Conservation (phyloP, 2,329 filamentous ascomycete species). For the Teratosphaeria gauchensis region DNA sequence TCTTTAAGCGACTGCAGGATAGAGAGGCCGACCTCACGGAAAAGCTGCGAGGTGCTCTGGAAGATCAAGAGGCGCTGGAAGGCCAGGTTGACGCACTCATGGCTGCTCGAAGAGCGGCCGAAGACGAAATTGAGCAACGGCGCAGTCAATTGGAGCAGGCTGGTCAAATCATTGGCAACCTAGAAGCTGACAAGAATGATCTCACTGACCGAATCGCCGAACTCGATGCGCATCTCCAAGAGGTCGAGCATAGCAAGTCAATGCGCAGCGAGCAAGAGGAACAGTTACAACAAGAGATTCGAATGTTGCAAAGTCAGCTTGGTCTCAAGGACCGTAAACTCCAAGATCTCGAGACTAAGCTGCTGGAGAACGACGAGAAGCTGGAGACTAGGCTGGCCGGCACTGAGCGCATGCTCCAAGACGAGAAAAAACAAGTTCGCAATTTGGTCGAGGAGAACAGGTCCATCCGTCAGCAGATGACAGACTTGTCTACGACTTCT, state of each 20-base stretch:
- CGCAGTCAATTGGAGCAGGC: conserved; percentile 84
- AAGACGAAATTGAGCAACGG: conserved; percentile 71
- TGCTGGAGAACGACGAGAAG: conserved; percentile 80
- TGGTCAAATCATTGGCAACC: conserved; percentile 69
- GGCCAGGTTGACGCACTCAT: conserved; percentile 86
- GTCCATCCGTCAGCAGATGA: conserved; percentile 73
- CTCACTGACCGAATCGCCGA: conserved; percentile 57
- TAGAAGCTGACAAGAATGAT: conserved; percentile 78
- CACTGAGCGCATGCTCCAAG: conserved; percentile 70
- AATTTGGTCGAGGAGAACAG: conserved; percentile 72
- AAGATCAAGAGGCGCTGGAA: conserved; percentile 89
- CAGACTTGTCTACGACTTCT: conserved; percentile 79
- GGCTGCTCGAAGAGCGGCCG: conserved; percentile 77
- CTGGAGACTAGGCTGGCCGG: conserved; percentile 73
- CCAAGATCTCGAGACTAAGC: conserved; percentile 73
- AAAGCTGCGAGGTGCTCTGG: conserved; percentile 81
- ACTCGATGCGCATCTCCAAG: conserved; percentile 61
- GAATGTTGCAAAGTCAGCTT: conserved; percentile 84
- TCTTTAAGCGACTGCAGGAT: conserved; percentile 88
- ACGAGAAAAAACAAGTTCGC: conserved; percentile 62
- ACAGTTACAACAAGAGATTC: conserved; percentile 70
- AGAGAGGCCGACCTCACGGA: conserved; percentile 89
- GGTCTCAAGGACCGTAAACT: conserved; percentile 81
- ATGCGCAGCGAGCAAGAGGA: conserved; percentile 69
- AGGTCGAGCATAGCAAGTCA: conserved; percentile 60